These are phyloP conservation scores for Plantago elongata DNA, from an alignment of 257 asterid genomes.

Conservation along the genomic window DNA sequence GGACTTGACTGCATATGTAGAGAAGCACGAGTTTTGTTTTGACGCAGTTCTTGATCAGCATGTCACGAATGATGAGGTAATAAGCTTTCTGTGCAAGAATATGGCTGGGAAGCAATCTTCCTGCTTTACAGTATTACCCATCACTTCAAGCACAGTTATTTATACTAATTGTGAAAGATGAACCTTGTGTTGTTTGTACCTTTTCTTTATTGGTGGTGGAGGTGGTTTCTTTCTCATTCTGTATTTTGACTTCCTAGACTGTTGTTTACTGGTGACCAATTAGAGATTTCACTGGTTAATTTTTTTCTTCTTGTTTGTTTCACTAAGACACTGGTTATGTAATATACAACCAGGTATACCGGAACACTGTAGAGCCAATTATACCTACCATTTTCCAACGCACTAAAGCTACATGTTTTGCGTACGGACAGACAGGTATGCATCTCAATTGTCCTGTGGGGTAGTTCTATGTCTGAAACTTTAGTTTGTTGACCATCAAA, in stretches of 20 bases:
- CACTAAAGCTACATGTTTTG: slow-evolving; percentile 94
- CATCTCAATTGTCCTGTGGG: slow-evolving; percentile 15
- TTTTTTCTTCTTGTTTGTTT: slow-evolving; percentile 13
- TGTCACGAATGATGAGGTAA: slow-evolving; percentile 95
- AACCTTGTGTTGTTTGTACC: slow-evolving; percentile 8
- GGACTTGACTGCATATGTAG: slow-evolving; percentile 97
- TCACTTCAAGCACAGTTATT: too few relatives aligned
- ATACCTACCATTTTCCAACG: slow-evolving; percentile 93
- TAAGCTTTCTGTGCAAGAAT: slow-evolving; percentile 1
- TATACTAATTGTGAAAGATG: slow-evolving; percentile 10
- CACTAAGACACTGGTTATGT: slow-evolving; percentile 23
- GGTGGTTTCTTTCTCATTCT: background rate
- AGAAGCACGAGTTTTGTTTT: slow-evolving; percentile 93
- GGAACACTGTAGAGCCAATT: slow-evolving; percentile 89
- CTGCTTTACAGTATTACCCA: too few relatives aligned
- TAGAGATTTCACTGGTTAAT: slow-evolving; percentile 3
- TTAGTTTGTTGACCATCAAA: background rate
- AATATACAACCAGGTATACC: slow-evolving; percentile 61
- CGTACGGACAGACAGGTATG: slow-evolving; percentile 98
- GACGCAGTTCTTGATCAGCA: slow-evolving; percentile 94
- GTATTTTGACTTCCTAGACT: too few relatives aligned
- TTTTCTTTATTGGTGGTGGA: background rate
- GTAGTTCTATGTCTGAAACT: background rate
- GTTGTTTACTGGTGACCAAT: background rate
- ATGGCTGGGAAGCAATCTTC: too few relatives aligned